phyloP scores from a whole-genome alignment of 2,329 filamentous ascomycete genomes.

The Cladosporium sp. region DNA sequence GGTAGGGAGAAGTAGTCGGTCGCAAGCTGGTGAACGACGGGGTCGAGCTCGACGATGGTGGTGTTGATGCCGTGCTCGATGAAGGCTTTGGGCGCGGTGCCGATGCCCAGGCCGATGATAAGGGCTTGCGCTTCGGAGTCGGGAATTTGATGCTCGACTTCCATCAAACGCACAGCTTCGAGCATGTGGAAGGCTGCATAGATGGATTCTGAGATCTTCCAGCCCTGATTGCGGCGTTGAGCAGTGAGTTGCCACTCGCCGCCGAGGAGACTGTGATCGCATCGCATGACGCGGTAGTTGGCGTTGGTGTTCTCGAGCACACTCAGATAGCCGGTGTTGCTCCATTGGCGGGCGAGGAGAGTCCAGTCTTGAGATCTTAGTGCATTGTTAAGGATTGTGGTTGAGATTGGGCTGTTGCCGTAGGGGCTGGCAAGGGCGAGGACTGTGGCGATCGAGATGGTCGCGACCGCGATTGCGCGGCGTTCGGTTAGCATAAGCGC shows the following conservation, averaged over 20 bases:
- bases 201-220: slow-evolving; percentile 70
- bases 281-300: slow-evolving; percentile 76
- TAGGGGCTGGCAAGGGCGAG: slow-evolving; percentile 58
- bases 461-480: slow-evolving; percentile 53
- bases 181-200: slow-evolving; percentile 96
- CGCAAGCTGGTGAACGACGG: slow-evolving; percentile 78
- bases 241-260: slow-evolving; percentile 73
- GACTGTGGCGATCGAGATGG: neutral
- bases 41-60: slow-evolving; percentile 92
- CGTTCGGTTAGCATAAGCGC: slow-evolving; percentile 66
- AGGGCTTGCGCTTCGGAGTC: slow-evolving; percentile 52
- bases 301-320: slow-evolving; percentile 69
- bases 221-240: slow-evolving; percentile 32
- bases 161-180: slow-evolving; percentile 78
- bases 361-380: slow-evolving; percentile 63
- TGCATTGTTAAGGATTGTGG: slow-evolving; percentile 57
- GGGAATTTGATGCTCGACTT: slow-evolving; percentile 39
- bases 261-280: slow-evolving; percentile 88
- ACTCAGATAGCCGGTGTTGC: slow-evolving; percentile 84
- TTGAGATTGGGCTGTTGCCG: slow-evolving; percentile 55
- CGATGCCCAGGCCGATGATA: slow-evolving; percentile 86
- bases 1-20: slow-evolving; percentile 75
- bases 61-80: slow-evolving; percentile 85
- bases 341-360: slow-evolving; percentile 76
- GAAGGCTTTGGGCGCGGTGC: slow-evolving; percentile 80